Conservation (phyloP, 306 rosid genomes). For the Luffa aegyptiaca region DNA sequence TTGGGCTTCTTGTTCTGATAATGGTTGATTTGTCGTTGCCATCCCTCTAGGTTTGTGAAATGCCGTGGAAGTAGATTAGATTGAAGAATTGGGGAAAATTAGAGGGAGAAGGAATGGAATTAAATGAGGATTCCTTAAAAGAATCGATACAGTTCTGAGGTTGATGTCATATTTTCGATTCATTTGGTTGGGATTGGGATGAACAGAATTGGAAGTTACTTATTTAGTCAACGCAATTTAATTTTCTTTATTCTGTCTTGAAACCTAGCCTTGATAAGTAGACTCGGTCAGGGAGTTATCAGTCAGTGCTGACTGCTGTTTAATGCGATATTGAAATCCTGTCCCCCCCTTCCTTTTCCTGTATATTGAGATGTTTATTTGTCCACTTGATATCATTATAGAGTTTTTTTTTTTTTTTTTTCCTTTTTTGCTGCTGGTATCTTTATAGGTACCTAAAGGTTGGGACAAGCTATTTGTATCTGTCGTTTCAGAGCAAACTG, state of each 20-base stretch:
- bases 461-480: slow-evolving; percentile 43
- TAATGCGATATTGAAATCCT: not conserved
- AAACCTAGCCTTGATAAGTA: not conserved
- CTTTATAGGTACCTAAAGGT: slow-evolving; percentile 32
- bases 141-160: not conserved
- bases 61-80: not conserved
- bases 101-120: not conserved
- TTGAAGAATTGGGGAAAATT: not conserved
- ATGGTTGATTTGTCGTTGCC: not conserved
- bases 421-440: not conserved
- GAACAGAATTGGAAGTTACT: not conserved
- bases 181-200: not conserved
- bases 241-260: not conserved
- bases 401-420: not conserved
- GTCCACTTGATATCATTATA: not conserved
- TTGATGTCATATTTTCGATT: not conserved
- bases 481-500: slow-evolving; percentile 25
- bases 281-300: slow-evolving; percentile 1
- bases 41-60: not conserved
- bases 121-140: not conserved
- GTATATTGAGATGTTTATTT: not conserved
- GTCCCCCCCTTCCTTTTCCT: not conserved
- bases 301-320: not conserved
- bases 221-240: not conserved
- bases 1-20: not conserved